Base-by-base conservation (phyloP, 208 protist species). In the Acanthamoeba divionensis region DNA sequence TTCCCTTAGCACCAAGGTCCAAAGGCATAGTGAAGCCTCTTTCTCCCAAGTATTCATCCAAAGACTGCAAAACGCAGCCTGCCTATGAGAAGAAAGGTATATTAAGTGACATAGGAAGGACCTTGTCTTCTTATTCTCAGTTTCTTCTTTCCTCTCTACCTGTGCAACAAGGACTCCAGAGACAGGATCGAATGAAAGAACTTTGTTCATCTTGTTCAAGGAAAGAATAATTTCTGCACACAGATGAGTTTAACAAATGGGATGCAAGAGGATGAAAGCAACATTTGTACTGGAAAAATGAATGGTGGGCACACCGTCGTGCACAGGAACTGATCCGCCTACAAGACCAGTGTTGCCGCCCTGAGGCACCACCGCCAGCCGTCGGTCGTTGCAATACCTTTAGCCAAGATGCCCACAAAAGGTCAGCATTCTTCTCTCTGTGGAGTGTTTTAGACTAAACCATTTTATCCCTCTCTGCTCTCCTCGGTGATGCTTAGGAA, bases 291-390 rank as follows among this genome's bases (percentile, higher is more conserved):
- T 73, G 26, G 48, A 24, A 50, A 73, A 73, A 73, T 24, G 48
- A 31, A 73, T 4, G 8, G 66, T 2, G 29, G 0, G 7, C 13
- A 26, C 8, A 75, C 66, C 73, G 21, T 89, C 80, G 36, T 89
- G 80, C 57, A 89, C 80, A 26, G 80, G 80, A 18, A 89, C 80
- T 24, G 92, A 93, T 3, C 97, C 97, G 88, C 98, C 98, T 0
- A 99, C 98, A 4, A 99, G 95, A 5, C 98, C 97, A 0, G 98
- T 99, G 93, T 99, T 99, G 31, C 98, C 98, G 45, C 97, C 96
- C 92, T 98, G 97, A n/a, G 97, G 97, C 38, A 98, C 97, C 21
- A 99, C 92, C n/a, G 96, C 97, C 44, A 98, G 77, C 55, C 44
- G 45, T 1, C 80, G 31, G 57, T 89, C 55, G 62, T 71, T 89